Conservation (phyloP, 768 basidiomycete species). For the Sutorius australiensis region DNA sequence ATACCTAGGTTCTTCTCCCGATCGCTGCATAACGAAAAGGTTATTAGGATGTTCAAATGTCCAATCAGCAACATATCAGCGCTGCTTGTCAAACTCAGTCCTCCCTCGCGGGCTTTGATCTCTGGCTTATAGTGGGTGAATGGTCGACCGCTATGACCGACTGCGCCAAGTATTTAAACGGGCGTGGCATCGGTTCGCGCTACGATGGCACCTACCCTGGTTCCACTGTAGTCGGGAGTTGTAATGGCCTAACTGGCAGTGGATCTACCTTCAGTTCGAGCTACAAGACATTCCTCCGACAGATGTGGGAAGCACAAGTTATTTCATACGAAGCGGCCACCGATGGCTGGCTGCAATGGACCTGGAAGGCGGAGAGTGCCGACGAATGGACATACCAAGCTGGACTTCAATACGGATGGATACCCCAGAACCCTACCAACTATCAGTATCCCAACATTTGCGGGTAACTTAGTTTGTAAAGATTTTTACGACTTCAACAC, state of each 20-base stretch:
- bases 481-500: not conserved
- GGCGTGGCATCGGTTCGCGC: constrained; percentile 66
- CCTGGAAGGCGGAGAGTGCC: constrained; percentile 79
- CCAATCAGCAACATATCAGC: constrained; percentile 53
- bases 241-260: constrained; percentile 68
- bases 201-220: constrained; percentile 64
- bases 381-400: constrained; percentile 91
- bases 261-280: constrained; percentile 66
- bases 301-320: constrained; percentile 84
- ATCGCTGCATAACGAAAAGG: not conserved
- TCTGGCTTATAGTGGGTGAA: constrained; percentile 87
- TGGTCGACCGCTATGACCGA: constrained; percentile 79
- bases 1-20: not conserved
- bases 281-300: constrained; percentile 79
- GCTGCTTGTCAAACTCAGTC: constrained; percentile 50
- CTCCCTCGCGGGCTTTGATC: constrained; percentile 47
- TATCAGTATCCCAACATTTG: constrained; percentile 63
- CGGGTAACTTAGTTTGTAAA: constrained; percentile 20
- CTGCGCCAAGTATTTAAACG: constrained; percentile 64
- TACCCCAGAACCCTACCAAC: constrained; percentile 57
- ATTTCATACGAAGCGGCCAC: constrained; percentile 60
- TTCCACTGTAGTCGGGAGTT: constrained; percentile 68
- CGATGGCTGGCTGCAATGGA: constrained; percentile 79
- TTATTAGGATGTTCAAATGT: constrained; percentile 43
- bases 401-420: constrained; percentile 79